Conservation (phyloP, 495 filamentous ascomycete species). For the Aspergillus asperescens region DNA sequence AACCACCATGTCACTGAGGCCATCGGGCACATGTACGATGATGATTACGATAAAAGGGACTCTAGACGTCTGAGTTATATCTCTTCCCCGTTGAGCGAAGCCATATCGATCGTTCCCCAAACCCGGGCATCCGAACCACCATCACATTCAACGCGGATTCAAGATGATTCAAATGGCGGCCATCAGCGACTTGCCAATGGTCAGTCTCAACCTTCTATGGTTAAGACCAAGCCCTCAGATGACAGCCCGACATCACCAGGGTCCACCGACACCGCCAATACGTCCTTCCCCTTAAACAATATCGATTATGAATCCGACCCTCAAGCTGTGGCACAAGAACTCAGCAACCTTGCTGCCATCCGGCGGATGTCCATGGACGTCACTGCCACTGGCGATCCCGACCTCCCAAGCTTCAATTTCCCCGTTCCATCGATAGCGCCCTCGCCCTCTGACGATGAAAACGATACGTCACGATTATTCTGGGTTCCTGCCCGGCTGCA, state of each 20-base stretch:
- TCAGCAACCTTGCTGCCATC: constrained; percentile 91
- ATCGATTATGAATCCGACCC: constrained; percentile 90
- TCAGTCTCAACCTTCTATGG: constrained; percentile 35
- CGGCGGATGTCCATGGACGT: constrained; percentile 99
- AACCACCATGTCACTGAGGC: constrained; percentile 97
- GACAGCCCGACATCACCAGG: constrained; percentile 50
- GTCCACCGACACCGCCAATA: constrained; percentile 59
- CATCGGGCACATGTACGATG: constrained; percentile 93
- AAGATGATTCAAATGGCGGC: constrained; percentile 26
- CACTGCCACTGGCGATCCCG: constrained; percentile 81
- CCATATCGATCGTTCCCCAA: constrained; percentile 42
- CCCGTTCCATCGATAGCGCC: constrained; percentile 68
- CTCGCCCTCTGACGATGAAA: constrained; percentile 66
- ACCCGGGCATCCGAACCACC: constrained; percentile 44
- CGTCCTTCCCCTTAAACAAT: constrained; percentile 80
- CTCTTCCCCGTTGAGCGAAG: constrained; percentile 46
- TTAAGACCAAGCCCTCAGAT: constrained; percentile 42
- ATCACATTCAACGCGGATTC: constrained; percentile 26
- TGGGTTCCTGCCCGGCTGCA: constrained; percentile 96
- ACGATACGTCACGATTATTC: constrained; percentile 81
- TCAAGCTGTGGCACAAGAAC: constrained; percentile 87
- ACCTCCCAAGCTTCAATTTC: constrained; percentile 74
- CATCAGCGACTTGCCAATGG: constrained; percentile 33
- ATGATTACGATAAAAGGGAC: constrained; percentile 64
- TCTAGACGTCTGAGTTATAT: constrained; percentile 62